Evolutionary conservation across 75 land plant genomes (phyloP).

Genomic region (Pseudotsuga menziesii): DNA sequence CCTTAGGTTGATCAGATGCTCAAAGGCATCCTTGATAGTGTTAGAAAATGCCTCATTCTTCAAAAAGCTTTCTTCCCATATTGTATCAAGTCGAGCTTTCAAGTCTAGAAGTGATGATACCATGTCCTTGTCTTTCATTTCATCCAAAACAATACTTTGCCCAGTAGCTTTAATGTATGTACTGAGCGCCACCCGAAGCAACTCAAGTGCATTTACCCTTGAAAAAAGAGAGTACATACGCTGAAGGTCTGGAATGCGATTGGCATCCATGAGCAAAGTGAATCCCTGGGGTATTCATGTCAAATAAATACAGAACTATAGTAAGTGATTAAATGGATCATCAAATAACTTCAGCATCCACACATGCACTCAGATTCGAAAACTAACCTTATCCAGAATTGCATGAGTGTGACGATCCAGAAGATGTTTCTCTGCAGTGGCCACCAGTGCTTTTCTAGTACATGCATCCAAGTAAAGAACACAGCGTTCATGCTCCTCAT

Average conservation of each 20-base stretch:
- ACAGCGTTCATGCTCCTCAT: conserved; percentile 98
- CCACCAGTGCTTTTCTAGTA: conserved; percentile 79
- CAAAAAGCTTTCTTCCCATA: conserved; percentile 93
- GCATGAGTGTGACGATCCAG: conserved; percentile 84
- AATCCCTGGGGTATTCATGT: conserved; percentile 60
- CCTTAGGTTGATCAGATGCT: conserved; percentile 93
- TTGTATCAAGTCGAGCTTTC: conserved; percentile 87
- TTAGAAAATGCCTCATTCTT: conserved; percentile 91
- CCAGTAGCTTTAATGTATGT: conserved; percentile 84
- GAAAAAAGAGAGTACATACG: conserved; percentile 85
- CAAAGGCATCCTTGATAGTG: conserved; percentile 95
- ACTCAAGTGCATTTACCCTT: conserved; percentile 87
- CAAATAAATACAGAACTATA: neutral
- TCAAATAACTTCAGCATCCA: neutral
- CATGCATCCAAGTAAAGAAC: conserved; percentile 80
- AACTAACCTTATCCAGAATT: conserved; percentile 86
- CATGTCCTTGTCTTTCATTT: conserved; percentile 98
- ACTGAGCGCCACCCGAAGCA: conserved; percentile 68
- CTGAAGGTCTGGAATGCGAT: conserved; percentile 83
- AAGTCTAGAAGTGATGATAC: conserved; percentile 83
- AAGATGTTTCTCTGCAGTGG: conserved; percentile 86
- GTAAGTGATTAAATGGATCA: neutral
- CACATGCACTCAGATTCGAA: neutral
- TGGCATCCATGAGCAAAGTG: conserved; percentile 86
- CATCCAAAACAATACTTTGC: conserved; percentile 92